Evolutionary conservation across 768 basidiomycete species (phyloP), one percentile per base, ranked within the genome.

Genomic region (Scleroderma bovista): DNA sequence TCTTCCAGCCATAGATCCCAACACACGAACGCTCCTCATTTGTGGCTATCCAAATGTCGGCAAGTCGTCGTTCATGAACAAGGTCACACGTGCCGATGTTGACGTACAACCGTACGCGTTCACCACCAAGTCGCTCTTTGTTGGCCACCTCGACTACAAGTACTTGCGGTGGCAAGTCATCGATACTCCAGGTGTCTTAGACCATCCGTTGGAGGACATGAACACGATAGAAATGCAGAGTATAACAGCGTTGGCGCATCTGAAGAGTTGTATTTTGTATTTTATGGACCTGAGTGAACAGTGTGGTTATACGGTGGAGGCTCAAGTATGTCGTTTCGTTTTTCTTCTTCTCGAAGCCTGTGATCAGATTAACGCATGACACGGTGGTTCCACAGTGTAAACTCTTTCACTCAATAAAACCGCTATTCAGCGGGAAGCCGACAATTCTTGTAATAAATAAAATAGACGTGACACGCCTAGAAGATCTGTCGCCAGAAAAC

Each of bases 201-300:
- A 99, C 66, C 96, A 98, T 68, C 94, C 95, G 2, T 76, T 98
- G 29, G 95, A 99, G 70, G 96, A 99, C 46, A 98, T 99, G 96
- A 98, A 98, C 76, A 98, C 94, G 52, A 99, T 99, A 60, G 96
- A 99, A 73, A 99, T 98, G 95, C 96, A 99, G 76, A 94, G 91
- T 60, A 96, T 96, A 65, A 98, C 95, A 33, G 96, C 96, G 13
- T 75, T 99, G 54, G 96, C 96, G 7, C 96, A 99, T 71, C 72
- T 99, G 40, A 92, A 96, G 70, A 82, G 85, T 57, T 94, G 92
- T 64, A 78, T 98, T 10, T 71, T 99, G 66, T 99, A 98, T 73
- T 99, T 98, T 66, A 97, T 99, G 93, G 96, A 99, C 68, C 78
- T 97, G 26, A 91, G 87, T 56, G 96, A 97, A 70, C 96, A 99